Evolutionary conservation across 2,329 filamentous ascomycete genomes (phyloP), one percentile per base, ranked within the genome.

Genomic region (Capronia americana): DNA sequence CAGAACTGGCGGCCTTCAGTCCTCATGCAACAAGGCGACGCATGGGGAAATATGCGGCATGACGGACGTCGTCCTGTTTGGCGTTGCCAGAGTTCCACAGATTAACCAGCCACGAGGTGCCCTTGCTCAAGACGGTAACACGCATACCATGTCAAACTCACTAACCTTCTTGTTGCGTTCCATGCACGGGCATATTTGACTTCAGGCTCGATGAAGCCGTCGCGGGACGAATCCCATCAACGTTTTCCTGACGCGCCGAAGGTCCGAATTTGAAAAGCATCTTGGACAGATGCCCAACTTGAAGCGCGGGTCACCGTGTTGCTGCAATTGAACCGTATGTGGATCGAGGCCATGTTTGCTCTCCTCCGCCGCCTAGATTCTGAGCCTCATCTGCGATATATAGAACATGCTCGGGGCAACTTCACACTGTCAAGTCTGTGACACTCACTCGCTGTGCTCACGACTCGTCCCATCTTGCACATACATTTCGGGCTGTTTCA

Each of bases 371-470:
- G 51, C 63, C 57, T 62, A 57, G 51, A 55, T 48, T 61, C 26
- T 30, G 50, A 50, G 38, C n/a, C 50, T 64, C 55, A 60, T 53
- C 54, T 60, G 55, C 54, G 46, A 69, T 70, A 70, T 70, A 70
- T 70, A 70, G 62, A 48, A 62, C 61, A 55, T 51, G 62, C 62
- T 67, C 64, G 65, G 62, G 41, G 59, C 61, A 63, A 66, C 61
- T 61, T 53, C 66, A 38, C 66, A 58, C 50, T 11, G 34, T 58
- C 50, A 61, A 63, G 54, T 61, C 62, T 70, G 69, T 70, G 66
- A 69, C 69, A 70, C 69, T 70, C 69, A 57, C 66, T 69, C 64
- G 66, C 60, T 69, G 66, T 69, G 64, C 64, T 68, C 68, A 64
- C 64, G 46, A 64, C 66, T 65, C 59, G 65, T 64, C 61, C 57